A percentile compares a stretch with the other conserved stretches of the same genome.
Conservation (phyloP, 1,139 yeast species). For the Kurtzmaniella quercitrusa region DNA sequence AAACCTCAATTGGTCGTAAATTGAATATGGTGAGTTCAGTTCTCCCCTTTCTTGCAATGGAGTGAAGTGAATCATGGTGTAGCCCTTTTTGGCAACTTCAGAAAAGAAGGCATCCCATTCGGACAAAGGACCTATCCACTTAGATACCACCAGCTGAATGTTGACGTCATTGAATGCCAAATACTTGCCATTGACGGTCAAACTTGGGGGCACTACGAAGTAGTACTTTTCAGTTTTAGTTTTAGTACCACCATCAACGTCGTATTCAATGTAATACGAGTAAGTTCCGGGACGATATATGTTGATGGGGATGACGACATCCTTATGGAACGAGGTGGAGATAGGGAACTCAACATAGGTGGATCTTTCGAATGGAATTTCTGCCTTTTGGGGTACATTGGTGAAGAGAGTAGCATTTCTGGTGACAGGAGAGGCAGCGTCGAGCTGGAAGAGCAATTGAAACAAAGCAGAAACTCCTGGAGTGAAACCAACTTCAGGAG, state of each 20-base stretch:
- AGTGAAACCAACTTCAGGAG: slow-evolving; percentile 35
- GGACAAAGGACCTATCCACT: slow-evolving; percentile 75
- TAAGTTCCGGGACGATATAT: slow-evolving; percentile 78
- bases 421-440: slow-evolving; percentile 71
- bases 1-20: slow-evolving; percentile 76
- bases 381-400: slow-evolving; percentile 56
- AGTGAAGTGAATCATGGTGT: slow-evolving; percentile 94
- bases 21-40: slow-evolving; percentile 89
- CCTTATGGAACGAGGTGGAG: slow-evolving; percentile 51
- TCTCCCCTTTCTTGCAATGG: slow-evolving; percentile 88
- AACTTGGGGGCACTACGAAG: slow-evolving; percentile 79
- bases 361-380: slow-evolving; percentile 50
- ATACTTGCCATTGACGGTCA: slow-evolving; percentile 51
- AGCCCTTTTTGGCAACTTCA: slow-evolving; percentile 67
- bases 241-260: slow-evolving; percentile 25
- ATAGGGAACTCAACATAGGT: slow-evolving; percentile 47
- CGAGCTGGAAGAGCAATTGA: slow-evolving; percentile 56
- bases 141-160: slow-evolving; percentile 81
- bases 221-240: slow-evolving; percentile 53
- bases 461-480: slow-evolving; percentile 44
- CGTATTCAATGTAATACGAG: slow-evolving; percentile 58
- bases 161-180: slow-evolving; percentile 78
- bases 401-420: slow-evolving; percentile 70
- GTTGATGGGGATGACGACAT: slow-evolving; percentile 55
- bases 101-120: slow-evolving; percentile 65